A percentile compares a stretch with the other conserved stretches of the same genome.
Evolutionary conservation across 192 early-diverging fungal genomes (phyloP).

Genomic region (Umbelopsis vinacea): DNA sequence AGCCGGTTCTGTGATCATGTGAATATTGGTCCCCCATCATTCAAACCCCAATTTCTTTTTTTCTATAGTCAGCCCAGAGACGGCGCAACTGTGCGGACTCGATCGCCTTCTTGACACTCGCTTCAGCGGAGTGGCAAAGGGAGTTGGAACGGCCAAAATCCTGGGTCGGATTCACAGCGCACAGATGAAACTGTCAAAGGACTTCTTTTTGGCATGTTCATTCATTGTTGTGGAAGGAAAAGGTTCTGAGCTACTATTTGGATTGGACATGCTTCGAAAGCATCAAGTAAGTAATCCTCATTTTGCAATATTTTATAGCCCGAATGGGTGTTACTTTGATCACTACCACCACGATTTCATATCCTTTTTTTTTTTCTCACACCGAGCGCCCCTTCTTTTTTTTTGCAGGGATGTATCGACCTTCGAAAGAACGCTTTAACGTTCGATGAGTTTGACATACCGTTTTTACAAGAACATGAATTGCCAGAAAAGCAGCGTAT

Average conservation of each 20-base stretch:
- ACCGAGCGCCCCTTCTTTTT: neutral
- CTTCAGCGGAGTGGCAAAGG: slow-evolving; percentile 88
- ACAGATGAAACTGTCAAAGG: slow-evolving; percentile 78
- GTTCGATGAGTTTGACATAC: slow-evolving; percentile 79
- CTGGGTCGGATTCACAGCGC: slow-evolving; percentile 93
- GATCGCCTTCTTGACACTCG: slow-evolving; percentile 89
- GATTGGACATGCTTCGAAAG: slow-evolving; percentile 93
- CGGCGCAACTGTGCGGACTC: slow-evolving; percentile 77
- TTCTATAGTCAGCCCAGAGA: slow-evolving; percentile 62
- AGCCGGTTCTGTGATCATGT: slow-evolving; percentile 22
- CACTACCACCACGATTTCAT: too few relatives aligned
- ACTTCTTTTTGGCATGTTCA: slow-evolving; percentile 80
- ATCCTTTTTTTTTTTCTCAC: neutral
- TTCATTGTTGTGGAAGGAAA: slow-evolving; percentile 95
- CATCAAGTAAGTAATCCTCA: slow-evolving; percentile 47
- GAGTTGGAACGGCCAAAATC: slow-evolving; percentile 97
- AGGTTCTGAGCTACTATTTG: slow-evolving; percentile 89
- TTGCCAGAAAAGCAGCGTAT: slow-evolving; percentile 69
- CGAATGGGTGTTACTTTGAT: too few relatives aligned
- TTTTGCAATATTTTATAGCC: neutral
- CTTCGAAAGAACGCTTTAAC: slow-evolving; percentile 79
- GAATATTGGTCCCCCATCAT: neutral
- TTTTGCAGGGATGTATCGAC: slow-evolving; percentile 82
- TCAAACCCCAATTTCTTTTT: neutral
- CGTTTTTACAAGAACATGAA: slow-evolving; percentile 92